Base-by-base conservation (phyloP, 1,284 basidiomycete species). In the Ganoderma sinense region DNA sequence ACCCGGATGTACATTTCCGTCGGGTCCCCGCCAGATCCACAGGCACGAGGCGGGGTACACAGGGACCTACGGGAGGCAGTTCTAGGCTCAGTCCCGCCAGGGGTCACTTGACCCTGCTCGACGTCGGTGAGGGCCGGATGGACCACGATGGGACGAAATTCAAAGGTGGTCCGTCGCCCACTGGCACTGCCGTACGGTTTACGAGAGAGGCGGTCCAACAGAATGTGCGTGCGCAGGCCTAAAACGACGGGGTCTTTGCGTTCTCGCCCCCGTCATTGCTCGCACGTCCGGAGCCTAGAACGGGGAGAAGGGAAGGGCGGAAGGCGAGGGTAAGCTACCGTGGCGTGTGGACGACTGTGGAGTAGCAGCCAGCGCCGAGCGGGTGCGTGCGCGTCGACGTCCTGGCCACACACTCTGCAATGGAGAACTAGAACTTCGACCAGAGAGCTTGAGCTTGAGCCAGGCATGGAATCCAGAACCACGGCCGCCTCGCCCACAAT, bases 1-100 rank as follows among this genome's bases (percentile, higher is more conserved):
- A 51, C 48, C 2, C 53, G 29, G 31, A 33, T 36, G n/a, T 10
- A 13, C 18, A n/a, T 23, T 36, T 23, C 56, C 56, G 36, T 13
- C 56, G 53, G 53, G 16, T 5, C 16, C 6, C n/a, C n/a, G 10
- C n/a, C 29, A 10, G 5, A 18, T 11, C 56, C 20, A 7, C 20
- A 55, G 36, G 60, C 72, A 71, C 64, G 72, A 69, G 66, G 68
- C 66, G 26, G 68, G 69, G 65, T 64, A 69, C 72, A 73, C 55
- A 67, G 63, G 72, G 68, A 71, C 72, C 72, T 71, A 71, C 67
- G 31, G 18, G 6, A 16, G 56, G 36, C 33, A 18, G 29, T 18
- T 55, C 56, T 59, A 23, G 56, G 7, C n/a, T 10, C n/a, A 7
- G 39, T 39, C 33, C 8, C 56, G 29, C 31, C 20, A 39, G 36